Conservation (phyloP, 306 rosid genomes). For the Gillenia trifoliata region DNA sequence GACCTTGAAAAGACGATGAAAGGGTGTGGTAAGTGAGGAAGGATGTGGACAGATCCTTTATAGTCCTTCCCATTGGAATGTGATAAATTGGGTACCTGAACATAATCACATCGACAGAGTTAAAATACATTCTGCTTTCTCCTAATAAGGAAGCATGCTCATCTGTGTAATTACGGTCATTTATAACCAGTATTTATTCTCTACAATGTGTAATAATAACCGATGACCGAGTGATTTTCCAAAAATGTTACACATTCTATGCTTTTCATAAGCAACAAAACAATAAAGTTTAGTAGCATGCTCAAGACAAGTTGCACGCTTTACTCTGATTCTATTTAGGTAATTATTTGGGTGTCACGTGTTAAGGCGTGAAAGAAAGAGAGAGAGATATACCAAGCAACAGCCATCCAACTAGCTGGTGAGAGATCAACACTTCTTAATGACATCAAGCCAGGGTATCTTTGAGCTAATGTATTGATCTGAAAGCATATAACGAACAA, state of each 20-base stretch:
- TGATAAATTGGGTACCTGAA: slow-evolving; percentile 98
- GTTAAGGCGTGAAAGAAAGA: not conserved
- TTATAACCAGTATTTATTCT: not conserved
- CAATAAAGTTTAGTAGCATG: not conserved
- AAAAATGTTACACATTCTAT: not conserved
- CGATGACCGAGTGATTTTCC: not conserved
- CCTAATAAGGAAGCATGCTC: not conserved
- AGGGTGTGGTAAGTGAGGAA: slow-evolving; percentile 96
- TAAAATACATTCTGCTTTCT: not conserved
- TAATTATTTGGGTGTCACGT: not conserved
- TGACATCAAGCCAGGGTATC: slow-evolving; percentile 86
- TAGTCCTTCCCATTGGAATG: slow-evolving; percentile 94
- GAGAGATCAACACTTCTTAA: slow-evolving; percentile 93
- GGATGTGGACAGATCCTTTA: slow-evolving; percentile 83
- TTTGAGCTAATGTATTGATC: slow-evolving; percentile 67
- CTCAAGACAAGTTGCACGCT: not conserved
- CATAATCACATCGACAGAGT: slow-evolving; percentile 5
- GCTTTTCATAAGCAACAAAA: not conserved
- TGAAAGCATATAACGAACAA: slow-evolving; percentile 30
- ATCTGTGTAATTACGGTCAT: not conserved
- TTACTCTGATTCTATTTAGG: not conserved
- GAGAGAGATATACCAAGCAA: slow-evolving; percentile 64
- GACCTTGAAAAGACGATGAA: slow-evolving; percentile 97
- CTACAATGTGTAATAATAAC: not conserved
- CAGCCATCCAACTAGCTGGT: slow-evolving; percentile 99